phyloP scores from a whole-genome alignment of 352 stramenopile genomes.

The Phytopythium helicoides region DNA sequence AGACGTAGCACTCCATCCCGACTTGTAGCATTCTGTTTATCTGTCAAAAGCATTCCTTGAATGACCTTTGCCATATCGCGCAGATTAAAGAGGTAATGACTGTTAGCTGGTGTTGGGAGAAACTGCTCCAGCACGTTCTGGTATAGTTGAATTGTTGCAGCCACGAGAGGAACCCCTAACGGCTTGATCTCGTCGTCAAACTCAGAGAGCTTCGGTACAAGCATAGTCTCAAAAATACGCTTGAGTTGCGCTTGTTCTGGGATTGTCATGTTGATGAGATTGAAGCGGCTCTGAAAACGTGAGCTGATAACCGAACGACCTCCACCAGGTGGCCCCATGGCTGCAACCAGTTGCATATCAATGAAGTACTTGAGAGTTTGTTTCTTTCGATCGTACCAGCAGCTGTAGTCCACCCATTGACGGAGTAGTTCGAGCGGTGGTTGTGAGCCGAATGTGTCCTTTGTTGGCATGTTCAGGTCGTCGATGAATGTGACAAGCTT shows the following conservation, averaged over 20 bases:
- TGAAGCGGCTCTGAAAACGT: conserved; percentile 90
- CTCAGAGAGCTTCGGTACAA: conserved; percentile 78
- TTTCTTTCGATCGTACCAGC: conserved; percentile 92
- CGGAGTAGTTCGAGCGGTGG: conserved; percentile 89
- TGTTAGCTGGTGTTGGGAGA: conserved; percentile 87
- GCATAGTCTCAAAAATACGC: conserved; percentile 89
- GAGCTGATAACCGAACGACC: conserved; percentile 88
- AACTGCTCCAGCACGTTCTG: conserved; percentile 82
- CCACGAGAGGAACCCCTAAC: conserved; percentile 60
- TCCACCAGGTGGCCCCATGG: conserved; percentile 86
- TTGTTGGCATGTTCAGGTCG: conserved; percentile 92
- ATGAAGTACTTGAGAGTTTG: conserved; percentile 90
- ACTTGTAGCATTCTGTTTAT: conserved; percentile 73
- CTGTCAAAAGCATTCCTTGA: conserved; percentile 72
- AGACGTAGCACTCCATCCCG: conserved; percentile 75
- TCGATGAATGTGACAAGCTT: conserved; percentile 92
- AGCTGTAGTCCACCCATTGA: conserved; percentile 92
- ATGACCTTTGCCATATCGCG: conserved; percentile 89
- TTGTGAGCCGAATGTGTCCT: conserved; percentile 90
- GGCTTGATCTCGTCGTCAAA: conserved; percentile 90
- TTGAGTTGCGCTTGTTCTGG: conserved; percentile 79
- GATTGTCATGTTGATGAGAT: conserved; percentile 90
- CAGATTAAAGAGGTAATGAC: conserved; percentile 89
- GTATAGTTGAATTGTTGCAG: conserved; percentile 87
- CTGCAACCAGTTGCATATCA: conserved; percentile 89